Evolutionary conservation across 768 basidiomycete species (phyloP), one percentile per base, ranked within the genome.

Genomic region (Lyophyllum atratum): DNA sequence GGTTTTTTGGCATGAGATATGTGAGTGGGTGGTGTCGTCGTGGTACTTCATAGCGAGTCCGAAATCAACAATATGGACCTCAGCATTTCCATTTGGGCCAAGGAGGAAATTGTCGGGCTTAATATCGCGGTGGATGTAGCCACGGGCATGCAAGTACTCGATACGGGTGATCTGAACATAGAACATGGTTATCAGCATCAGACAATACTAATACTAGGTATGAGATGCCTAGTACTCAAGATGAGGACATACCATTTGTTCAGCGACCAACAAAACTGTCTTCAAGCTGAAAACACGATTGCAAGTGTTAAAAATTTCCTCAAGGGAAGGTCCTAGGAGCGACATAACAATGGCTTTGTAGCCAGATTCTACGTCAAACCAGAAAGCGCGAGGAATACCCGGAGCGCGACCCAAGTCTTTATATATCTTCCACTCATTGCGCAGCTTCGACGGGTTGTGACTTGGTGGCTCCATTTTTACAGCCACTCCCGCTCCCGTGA

Each of bases 401-500:
- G 26, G 7, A 48, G 88, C 87, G 39, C 87, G 88, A 42, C 89
- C 88, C 25, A 91, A 80, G 6, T 84, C 86, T 81, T 90, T 90
- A 70, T 79, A 80, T 24, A 83, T 80, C 7, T 37, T 37, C 34
- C 34, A 37, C 14, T 37, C 34, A 8, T 37, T 15, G 14, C 14
- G 34, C 34, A 37, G 34, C 34, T 37, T 90, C 21, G 89, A 89
- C 65, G 90, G 87, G 70, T 91, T 89, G 10, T 10, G 4, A 19
- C 29, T 29, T 4, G 42, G 5, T 19, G 39, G 39, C 19, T 56
- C 55, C 62, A 91, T 84, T 72, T 91, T 91, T 80, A 91, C 91
- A 64, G 87, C 89, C 49, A 91, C 89, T 64, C 89, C 89, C 69
- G 91, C 89, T 31, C 89, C 89, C 10, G 89, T 89, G 66, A 91